Evolutionary conservation across 257 asterid species (phyloP).

Genomic region (Solanum phureja): DNA sequence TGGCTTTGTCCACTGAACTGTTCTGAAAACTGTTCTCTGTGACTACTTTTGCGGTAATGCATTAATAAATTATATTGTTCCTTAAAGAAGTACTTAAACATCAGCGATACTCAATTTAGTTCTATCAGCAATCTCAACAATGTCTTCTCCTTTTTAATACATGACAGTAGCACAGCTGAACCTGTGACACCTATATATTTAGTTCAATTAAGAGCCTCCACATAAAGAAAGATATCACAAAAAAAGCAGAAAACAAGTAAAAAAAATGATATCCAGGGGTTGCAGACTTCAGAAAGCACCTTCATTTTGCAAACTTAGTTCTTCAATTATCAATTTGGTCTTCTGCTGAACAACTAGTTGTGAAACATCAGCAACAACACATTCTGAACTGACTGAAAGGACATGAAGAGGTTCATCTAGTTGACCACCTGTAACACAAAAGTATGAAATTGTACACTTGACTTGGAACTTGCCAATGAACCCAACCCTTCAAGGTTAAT

Average conservation of each 20-base stretch:
- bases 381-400: constrained; percentile 3
- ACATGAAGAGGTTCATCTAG: constrained; percentile 10
- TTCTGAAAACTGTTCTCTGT: not conserved
- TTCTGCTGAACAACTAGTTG: constrained; percentile 10
- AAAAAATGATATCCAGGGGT: not conserved
- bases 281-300: constrained; percentile 27
- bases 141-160: not conserved
- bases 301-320: constrained; percentile 17
- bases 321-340: constrained; percentile 5
- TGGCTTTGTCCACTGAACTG: not conserved
- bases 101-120: not conserved
- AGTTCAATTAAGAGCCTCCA: not conserved
- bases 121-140: not conserved
- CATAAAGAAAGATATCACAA: not conserved
- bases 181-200: not conserved
- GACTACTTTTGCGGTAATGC: not conserved
- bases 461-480: not conserved
- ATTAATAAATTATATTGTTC: not conserved
- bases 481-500: not conserved
- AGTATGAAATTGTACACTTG: not conserved
- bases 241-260: not conserved
- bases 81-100: not conserved
- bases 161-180: not conserved
- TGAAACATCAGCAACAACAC: constrained; percentile 8
- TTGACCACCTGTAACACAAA: constrained; percentile 12